Evolutionary conservation across 768 basidiomycete genomes (phyloP).

Genomic region (Panellus pusillus): DNA sequence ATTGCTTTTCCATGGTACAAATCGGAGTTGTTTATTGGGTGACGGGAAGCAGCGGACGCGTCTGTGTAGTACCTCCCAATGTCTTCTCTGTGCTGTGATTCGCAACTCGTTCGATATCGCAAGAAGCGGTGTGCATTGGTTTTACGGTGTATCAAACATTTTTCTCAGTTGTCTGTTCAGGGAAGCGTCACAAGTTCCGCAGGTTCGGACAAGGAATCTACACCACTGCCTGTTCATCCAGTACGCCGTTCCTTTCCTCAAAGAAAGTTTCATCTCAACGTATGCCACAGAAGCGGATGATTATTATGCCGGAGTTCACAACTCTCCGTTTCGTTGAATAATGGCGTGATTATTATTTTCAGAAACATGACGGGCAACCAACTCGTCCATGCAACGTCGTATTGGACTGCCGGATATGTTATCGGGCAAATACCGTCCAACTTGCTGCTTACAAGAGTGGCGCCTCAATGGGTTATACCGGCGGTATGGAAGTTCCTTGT

Average conservation of each 20-base stretch:
- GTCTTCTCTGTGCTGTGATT: conserved; percentile 57
- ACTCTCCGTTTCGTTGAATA: conserved; percentile 37
- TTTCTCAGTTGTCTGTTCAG: conserved; percentile 27
- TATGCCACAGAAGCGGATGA: conserved; percentile 60
- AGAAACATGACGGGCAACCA: conserved; percentile 20
- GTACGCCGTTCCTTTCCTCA: conserved; percentile 34
- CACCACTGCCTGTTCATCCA: conserved; percentile 65
- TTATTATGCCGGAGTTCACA: conserved; percentile 47
- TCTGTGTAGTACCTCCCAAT: conserved; percentile 51
- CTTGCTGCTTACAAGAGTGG: conserved; percentile 18
- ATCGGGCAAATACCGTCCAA: conserved; percentile 23
- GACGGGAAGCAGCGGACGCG: conserved; percentile 47
- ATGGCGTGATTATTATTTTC: background rate
- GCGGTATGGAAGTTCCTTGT: background rate
- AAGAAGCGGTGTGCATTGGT: conserved; percentile 49
- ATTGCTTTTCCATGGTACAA: conserved; percentile 70
- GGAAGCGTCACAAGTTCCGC: conserved; percentile 56
- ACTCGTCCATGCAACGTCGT: conserved; percentile 19
- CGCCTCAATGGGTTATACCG: conserved; percentile 23
- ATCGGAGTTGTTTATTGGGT: conserved; percentile 55
- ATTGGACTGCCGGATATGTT: conserved; percentile 23
- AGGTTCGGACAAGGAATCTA: conserved; percentile 73
- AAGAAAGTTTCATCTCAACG: background rate
- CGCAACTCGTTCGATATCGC: conserved; percentile 59
- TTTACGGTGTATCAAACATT: background rate